These are phyloP conservation scores for Lyophyllum semitale DNA, from an alignment of 768 basidiomycete species.

Conservation along the genomic window DNA sequence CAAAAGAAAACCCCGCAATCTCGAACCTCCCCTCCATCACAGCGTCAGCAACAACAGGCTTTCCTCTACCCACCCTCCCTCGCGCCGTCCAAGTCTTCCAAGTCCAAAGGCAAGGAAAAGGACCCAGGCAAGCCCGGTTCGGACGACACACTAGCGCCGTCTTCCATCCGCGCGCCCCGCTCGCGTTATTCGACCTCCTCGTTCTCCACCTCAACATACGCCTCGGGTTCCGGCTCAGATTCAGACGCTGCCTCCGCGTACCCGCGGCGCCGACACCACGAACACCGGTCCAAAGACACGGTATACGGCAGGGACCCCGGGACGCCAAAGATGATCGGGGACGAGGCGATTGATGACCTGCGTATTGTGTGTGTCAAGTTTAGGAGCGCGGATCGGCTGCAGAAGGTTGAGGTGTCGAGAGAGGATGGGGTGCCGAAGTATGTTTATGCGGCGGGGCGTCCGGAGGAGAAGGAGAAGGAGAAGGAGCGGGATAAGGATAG, in stretches of 20 bases:
- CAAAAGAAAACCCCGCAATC: background rate
- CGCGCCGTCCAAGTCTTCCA: background rate
- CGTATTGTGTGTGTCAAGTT: conserved; percentile 46
- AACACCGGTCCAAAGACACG: background rate
- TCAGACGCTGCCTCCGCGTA: background rate
- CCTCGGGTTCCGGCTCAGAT: conserved; percentile 1
- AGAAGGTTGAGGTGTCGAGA: background rate
- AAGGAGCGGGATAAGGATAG: background rate
- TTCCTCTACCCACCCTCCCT: background rate
- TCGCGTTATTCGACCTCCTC: background rate
- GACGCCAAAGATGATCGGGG: background rate
- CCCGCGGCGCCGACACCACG: background rate
- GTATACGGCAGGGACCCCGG: background rate
- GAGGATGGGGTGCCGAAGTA: background rate
- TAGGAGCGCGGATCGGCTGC: conserved; percentile 9
- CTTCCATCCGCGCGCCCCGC: background rate
- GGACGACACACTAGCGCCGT: no score
- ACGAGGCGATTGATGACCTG: conserved; percentile 17
- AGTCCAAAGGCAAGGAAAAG: conserved; percentile 1
- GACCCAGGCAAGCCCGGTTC: background rate
- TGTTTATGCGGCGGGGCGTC: background rate
- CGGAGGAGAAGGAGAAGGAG: background rate
- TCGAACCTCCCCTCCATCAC: background rate
- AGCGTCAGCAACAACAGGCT: background rate
- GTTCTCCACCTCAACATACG: background rate